A percentile compares a stretch with the other conserved stretches of the same genome.
These are phyloP conservation scores for Vanrija humicola DNA, from an alignment of 1,284 basidiomycete species.

Conservation along the genomic window DNA sequence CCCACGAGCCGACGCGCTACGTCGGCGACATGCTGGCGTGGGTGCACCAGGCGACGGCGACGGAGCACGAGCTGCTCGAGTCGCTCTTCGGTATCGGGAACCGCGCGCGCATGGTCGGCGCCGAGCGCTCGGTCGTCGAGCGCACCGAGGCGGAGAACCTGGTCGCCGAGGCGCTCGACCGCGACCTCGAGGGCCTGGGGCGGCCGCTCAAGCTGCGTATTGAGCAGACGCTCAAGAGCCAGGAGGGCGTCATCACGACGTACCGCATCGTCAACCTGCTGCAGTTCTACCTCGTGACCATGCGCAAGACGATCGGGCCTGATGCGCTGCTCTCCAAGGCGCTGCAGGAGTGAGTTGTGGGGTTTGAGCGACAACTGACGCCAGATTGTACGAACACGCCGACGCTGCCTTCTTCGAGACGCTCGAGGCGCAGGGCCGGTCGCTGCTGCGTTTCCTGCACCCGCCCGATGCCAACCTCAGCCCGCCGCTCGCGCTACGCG, in stretches of 20 bases:
- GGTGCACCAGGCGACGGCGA: slow-evolving; percentile 94
- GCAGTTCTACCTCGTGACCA: slow-evolving; percentile 88
- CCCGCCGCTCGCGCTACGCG: slow-evolving; percentile 71
- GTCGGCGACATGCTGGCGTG: slow-evolving; percentile 98
- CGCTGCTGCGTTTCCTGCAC: slow-evolving; percentile 65
- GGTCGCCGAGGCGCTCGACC: slow-evolving; percentile 78
- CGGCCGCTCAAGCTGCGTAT: slow-evolving; percentile 82
- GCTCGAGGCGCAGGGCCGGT: slow-evolving; percentile 73
- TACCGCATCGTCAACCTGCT: slow-evolving; percentile 92
- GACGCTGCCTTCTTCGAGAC: slow-evolving; percentile 82
- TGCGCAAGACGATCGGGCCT: slow-evolving; percentile 83
- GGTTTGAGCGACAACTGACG: background rate
- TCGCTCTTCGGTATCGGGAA: slow-evolving; percentile 70
- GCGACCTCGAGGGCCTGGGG: slow-evolving; percentile 76
- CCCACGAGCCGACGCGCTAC: slow-evolving; percentile 93
- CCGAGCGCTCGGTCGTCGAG: slow-evolving; percentile 49
- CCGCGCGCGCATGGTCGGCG: slow-evolving; percentile 67
- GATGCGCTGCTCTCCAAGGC: slow-evolving; percentile 71
- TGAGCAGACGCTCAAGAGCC: slow-evolving; percentile 83
- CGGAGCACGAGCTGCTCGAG: slow-evolving; percentile 89
- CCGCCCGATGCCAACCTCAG: slow-evolving; percentile 70
- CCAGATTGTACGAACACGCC: slow-evolving; percentile 71
- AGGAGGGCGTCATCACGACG: slow-evolving; percentile 84
- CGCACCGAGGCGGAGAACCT: slow-evolving; percentile 65
- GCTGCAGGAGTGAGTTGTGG: slow-evolving; percentile 67